These are phyloP conservation scores for Shiraia bambusicola DNA, from an alignment of 2,329 filamentous ascomycete genomes.

Conservation along the genomic window DNA sequence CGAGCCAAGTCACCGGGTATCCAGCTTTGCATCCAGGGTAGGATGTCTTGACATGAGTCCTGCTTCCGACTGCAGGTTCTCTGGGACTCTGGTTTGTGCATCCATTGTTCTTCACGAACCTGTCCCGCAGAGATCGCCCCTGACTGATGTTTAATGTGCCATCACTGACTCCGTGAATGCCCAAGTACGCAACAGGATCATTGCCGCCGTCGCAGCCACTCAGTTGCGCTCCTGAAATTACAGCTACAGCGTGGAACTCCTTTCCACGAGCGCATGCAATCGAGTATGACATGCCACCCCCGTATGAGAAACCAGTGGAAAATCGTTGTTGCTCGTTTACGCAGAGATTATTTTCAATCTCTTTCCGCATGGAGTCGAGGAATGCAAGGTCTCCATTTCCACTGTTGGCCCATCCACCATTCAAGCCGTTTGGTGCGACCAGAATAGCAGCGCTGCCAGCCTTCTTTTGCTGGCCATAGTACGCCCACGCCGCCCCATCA, in stretches of 20 bases:
- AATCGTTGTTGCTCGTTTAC: constrained; percentile 47
- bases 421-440: constrained; percentile 46
- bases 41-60: constrained; percentile 12
- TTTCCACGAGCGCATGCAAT: constrained; percentile 47
- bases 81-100: constrained; percentile 23
- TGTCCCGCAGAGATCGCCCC: constrained; percentile 41
- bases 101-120: constrained; percentile 43
- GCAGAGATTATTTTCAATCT: constrained; percentile 46
- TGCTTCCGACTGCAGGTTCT: constrained; percentile 18
- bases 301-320: constrained; percentile 49
- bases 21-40: constrained; percentile 29
- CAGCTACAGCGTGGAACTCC: constrained; percentile 45
- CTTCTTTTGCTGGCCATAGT: constrained; percentile 46
- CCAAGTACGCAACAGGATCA: constrained; percentile 33
- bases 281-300: constrained; percentile 47
- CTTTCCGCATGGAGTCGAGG: constrained; percentile 44
- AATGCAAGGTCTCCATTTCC: constrained; percentile 47
- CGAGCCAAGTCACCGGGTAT: constrained; percentile 39
- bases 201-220: constrained; percentile 30
- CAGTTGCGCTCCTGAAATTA: constrained; percentile 18
- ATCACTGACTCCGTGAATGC: constrained; percentile 44
- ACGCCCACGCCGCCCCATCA: constrained; percentile 17
- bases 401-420: constrained; percentile 46
- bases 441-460: constrained; percentile 44
- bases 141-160: constrained; percentile 36